Percentiles rank a stretch among this genome's conserved stretches.
Conservation (phyloP, 805 yeast genomes). For the Naumovozyma castellii region DNA sequence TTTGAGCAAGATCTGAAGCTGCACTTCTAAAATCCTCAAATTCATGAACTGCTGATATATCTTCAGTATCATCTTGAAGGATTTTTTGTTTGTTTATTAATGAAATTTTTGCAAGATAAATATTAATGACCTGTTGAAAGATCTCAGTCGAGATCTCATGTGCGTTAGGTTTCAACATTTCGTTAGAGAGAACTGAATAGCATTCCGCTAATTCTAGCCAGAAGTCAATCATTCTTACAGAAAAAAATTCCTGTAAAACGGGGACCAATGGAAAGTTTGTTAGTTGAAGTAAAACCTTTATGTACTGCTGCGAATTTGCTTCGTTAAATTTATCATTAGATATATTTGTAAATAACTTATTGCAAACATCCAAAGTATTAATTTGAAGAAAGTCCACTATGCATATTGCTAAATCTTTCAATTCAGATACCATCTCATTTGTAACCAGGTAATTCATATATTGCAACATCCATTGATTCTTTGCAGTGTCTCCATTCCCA, state of each 20-base stretch:
- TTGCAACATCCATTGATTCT: slow-evolving; percentile 27
- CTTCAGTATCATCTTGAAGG: slow-evolving; percentile 24
- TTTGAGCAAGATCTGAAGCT: slow-evolving; percentile 68
- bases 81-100: slow-evolving; percentile 32
- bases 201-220: slow-evolving; percentile 62
- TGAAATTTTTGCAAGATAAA: slow-evolving; percentile 63
- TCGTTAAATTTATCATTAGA: slow-evolving; percentile 4
- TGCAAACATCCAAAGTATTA: slow-evolving; percentile 26
- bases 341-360: slow-evolving; percentile 24
- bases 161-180: slow-evolving; percentile 20
- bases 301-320: slow-evolving; percentile 27
- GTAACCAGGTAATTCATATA: slow-evolving; percentile 29
- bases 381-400: slow-evolving; percentile 28
- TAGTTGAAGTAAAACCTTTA: slow-evolving; percentile 42
- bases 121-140: slow-evolving; percentile 43
- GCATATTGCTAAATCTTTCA: slow-evolving; percentile 28
- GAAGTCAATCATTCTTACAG: slow-evolving; percentile 48
- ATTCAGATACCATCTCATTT: slow-evolving; percentile 22
- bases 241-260: slow-evolving; percentile 47
- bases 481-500: slow-evolving; percentile 11
- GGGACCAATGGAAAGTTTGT: slow-evolving; percentile 52
- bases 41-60: slow-evolving; percentile 33
- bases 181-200: slow-evolving; percentile 33
- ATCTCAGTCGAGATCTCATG: slow-evolving; percentile 31
- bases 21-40: slow-evolving; percentile 63